Base-by-base conservation (phyloP, 2,329 filamentous ascomycete genomes). In the Plectosphaerella sp. region DNA sequence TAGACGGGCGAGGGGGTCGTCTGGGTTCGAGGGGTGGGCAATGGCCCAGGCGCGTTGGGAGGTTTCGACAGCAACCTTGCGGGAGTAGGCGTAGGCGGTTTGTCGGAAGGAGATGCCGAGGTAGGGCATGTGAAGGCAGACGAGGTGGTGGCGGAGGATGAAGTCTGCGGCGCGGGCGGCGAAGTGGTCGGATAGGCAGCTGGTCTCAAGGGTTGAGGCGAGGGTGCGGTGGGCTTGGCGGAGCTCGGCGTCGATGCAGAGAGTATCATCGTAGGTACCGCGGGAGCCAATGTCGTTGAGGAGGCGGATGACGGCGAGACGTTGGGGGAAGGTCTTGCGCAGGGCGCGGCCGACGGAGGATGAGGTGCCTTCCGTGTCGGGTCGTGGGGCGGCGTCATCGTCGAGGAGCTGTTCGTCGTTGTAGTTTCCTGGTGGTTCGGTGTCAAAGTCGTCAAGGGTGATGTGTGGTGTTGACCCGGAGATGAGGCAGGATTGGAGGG, bases 91-190 rank as follows among this genome's bases (percentile, higher is more conserved):
- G 55, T 74, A 80, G 1, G 69, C 67, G 1, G 76, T 73, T 37
- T 80, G 69, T 1, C 70, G 63, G 14, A 72, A 67, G 0, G 77
- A 73, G 12, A 68, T 65, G 8, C 64, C 62, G 28, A 78, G 68
- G 64, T 75, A 74, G 0, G 74, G 74, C 41, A 79, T 75, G 55
- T 86, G 82, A 0, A 86, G 72, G 0, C 75, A 71, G 11, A 84
- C 68, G 58, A 78, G 75, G 55, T 71, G 75, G 22, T 47, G 45
- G 24, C 45, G 20, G 12, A 47, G 25, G 24, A 47, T 33, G 15
- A 25, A 33, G 45, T 47, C 45, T 7, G 45, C 24, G 10, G 45
- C 25, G 14, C 45, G 24, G 11, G 15, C 15, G 24, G 45, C 45
- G 45, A 47, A 47, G 14, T n/a, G 6, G 24, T 25, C 45, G 5